A percentile compares a stretch with the other conserved stretches of the same genome.
Conservation (phyloP, 257 asterid species). For the Solanum ossicruentum region DNA sequence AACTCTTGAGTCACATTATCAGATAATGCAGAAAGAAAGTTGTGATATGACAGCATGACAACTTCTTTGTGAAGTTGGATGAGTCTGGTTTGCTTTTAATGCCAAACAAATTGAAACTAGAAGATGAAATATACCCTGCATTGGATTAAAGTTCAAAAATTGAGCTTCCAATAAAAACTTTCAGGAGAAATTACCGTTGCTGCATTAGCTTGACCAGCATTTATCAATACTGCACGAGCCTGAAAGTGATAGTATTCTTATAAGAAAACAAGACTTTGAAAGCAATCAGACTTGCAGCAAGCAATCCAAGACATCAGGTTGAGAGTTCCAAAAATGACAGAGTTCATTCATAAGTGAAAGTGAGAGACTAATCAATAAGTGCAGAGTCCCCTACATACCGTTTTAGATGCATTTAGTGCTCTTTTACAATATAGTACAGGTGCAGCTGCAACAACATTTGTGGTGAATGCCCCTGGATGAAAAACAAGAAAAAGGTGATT, state of each 20-base stretch:
- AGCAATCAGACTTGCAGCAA: not conserved
- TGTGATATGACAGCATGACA: not conserved
- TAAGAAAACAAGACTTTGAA: not conserved
- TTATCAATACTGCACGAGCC: constrained; percentile 95
- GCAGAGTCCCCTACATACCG: constrained; percentile 32
- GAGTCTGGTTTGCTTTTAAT: not conserved
- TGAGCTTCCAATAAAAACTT: not conserved
- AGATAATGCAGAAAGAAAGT: not conserved
- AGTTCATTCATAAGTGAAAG: not conserved
- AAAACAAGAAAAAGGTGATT: not conserved
- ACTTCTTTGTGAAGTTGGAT: not conserved
- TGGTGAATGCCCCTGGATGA: constrained; percentile 71
- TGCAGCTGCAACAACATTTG: constrained; percentile 93
- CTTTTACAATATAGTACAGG: constrained; percentile 83
- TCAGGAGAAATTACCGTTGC: constrained; percentile 61
- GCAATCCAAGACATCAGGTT: not conserved
- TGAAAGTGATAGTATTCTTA: constrained; percentile 20
- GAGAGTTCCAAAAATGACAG: not conserved
- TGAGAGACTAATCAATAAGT: not conserved
- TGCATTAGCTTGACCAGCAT: constrained; percentile 99
- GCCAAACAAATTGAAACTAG: not conserved
- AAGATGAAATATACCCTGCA: not conserved
- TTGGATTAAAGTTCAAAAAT: not conserved
- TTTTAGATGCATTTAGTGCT: constrained; percentile 50
- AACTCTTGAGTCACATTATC: not conserved